Evolutionary conservation across 2,329 filamentous ascomycete genomes (phyloP), one percentile per base, ranked within the genome.

Genomic region (Fonsecaea multimorphosa): DNA sequence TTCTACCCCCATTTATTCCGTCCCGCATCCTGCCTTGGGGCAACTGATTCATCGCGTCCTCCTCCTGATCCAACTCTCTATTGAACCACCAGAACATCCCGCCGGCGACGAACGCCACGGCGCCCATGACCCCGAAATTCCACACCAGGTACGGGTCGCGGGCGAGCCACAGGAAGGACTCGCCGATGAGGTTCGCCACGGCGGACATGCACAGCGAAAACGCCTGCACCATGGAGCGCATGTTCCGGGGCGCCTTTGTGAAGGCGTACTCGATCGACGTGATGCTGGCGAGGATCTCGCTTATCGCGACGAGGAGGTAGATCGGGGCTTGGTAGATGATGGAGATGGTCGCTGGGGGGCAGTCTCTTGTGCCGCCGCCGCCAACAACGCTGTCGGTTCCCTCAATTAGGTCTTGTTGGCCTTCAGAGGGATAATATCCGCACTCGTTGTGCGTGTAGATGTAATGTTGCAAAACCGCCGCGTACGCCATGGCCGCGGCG

Each of bases 211-310:
- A 89, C 40, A 92, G 82, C 74, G 87, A 87, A 71, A 92, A 81
- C n/a, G 86, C 85, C 76, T 81, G 82, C 5, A 93, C 89, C n/a
- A 93, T 83, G 1, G 88, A 91, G 70, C 90, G 88, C 90, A 93
- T 93, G 80, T 92, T 92, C 73, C 84, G 84, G 1, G 89, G 89
- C 0, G 89, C 89, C 77, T 91, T 91, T 72, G 88, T 90, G 77
- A 88, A 91, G 16, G 88, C 89, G 71, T 91, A 91, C 74, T 92
- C 89, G 16, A 90, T 83, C 67, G 86, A 86, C 0, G 89, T 90
- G 66, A 91, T 87, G 12, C 85, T 88, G 55, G 86, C 85, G 72
- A 89, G 85, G 65, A 89, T 87, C 74, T 89, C 80, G 31, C 80
- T 81, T 31, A 81, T 70, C 9, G 84, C 83, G 19, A 86, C 84